Percentiles rank a stretch among this genome's conserved stretches.
Conservation (phyloP, 257 asterid species). For the Nyctanthes arbortristis region DNA sequence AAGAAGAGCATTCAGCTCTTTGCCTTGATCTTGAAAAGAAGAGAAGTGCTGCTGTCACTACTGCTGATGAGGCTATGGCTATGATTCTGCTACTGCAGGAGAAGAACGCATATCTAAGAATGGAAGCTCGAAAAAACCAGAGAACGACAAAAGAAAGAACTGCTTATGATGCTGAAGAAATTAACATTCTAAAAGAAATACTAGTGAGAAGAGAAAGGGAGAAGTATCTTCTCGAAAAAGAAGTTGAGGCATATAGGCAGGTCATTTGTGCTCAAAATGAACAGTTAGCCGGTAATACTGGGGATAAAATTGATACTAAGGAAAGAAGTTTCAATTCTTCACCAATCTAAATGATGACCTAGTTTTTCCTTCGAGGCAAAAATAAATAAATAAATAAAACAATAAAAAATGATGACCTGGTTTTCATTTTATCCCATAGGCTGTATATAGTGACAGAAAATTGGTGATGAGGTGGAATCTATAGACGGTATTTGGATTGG, state of each 20-base stretch:
- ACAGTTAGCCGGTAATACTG: conserved; percentile 22
- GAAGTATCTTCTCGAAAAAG: conserved; percentile 70
- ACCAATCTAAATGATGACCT: conserved; percentile 37
- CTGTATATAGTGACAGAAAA: conserved; percentile 40
- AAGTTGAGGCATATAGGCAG: conserved; percentile 65
- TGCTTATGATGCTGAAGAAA: conserved; percentile 85
- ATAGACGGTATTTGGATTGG: conserved; percentile 15
- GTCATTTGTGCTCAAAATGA: conserved; percentile 40
- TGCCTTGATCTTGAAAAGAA: conserved; percentile 82
- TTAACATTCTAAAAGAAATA: conserved; percentile 76
- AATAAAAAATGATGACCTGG: conserved; percentile 48
- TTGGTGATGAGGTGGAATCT: conserved; percentile 16
- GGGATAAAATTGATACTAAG: conserved; percentile 18
- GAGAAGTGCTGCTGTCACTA: conserved; percentile 82
- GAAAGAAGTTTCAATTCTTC: conserved; percentile 18
- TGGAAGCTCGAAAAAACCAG: conserved; percentile 85
- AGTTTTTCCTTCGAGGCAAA: no score
- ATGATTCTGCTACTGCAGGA: conserved; percentile 90
- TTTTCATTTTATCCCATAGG: conserved; percentile 33
- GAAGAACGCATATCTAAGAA: conserved; percentile 76
- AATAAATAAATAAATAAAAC: no score
- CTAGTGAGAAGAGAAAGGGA: conserved; percentile 71
- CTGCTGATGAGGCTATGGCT: conserved; percentile 98
- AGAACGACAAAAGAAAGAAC: conserved; percentile 78
- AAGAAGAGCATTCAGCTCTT: conserved; percentile 58